Conservation (phyloP, 371 early-diverging fungal genomes). For the Mycotypha africana region DNA sequence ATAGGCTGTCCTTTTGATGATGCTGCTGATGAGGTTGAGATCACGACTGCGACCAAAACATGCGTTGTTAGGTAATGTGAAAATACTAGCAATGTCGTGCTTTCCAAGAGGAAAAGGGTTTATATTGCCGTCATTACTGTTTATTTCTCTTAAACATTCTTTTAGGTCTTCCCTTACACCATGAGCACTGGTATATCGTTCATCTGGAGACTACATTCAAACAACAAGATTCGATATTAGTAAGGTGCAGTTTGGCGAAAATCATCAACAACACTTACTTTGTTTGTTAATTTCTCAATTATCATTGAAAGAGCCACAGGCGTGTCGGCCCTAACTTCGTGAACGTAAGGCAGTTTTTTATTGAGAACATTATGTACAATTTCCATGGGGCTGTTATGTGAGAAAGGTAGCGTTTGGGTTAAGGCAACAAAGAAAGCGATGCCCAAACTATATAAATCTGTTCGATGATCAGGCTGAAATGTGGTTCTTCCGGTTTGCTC, state of each 20-base stretch:
- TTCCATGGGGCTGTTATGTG: conserved; percentile 51
- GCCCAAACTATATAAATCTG: conserved; percentile 56
- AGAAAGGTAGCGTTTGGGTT: conserved; percentile 45
- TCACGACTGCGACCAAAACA: conserved; percentile 45
- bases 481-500: conserved; percentile 59
- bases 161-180: conserved; percentile 52
- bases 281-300: conserved; percentile 53
- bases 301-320: conserved; percentile 43
- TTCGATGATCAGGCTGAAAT: conserved; percentile 55
- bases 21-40: conserved; percentile 24
- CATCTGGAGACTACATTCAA: conserved; percentile 50
- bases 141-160: conserved; percentile 36
- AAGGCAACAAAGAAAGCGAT: conserved; percentile 46
- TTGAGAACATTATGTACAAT: conserved; percentile 51
- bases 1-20: conserved; percentile 35
- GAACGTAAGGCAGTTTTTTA: conserved; percentile 41
- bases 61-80: conserved; percentile 44
- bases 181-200: conserved; percentile 53
- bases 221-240: no score
- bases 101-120: conserved; percentile 38
- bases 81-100: conserved; percentile 49
- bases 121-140: conserved; percentile 3
- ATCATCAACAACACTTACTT: no score
- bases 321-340: conserved; percentile 39
- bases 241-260: no score